These are phyloP conservation scores for Magnusiomyces paraingens DNA, from an alignment of 1,139 yeast genomes.

Conservation along the genomic window DNA sequence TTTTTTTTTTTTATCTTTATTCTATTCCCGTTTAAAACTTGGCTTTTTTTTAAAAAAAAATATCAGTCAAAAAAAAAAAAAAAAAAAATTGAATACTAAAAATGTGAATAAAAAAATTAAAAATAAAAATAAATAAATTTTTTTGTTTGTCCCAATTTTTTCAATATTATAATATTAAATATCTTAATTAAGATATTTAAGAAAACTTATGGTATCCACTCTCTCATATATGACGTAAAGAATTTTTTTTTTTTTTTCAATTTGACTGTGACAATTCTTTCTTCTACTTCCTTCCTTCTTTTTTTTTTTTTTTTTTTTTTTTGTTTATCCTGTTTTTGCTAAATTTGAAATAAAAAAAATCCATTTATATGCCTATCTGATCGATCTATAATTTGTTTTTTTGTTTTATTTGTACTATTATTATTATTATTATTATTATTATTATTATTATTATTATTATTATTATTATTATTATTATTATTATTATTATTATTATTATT, in stretches of 20 bases:
- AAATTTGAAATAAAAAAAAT: no score
- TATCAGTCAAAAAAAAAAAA: not conserved
- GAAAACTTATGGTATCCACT: no score
- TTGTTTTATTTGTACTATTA: not conserved
- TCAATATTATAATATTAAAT: not conserved
- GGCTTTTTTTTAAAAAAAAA: not conserved
- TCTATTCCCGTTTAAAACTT: not conserved
- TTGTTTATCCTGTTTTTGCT: no score
- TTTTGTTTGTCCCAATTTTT: not conserved
- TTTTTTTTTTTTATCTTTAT: not conserved
- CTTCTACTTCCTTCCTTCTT: no score
- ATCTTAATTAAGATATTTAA: no score
- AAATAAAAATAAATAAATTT: not conserved
- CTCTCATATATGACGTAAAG: no score
- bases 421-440: not conserved
- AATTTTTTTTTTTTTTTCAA: no score
- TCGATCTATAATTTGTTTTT: not conserved
- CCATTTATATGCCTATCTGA: no score
- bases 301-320: no score
- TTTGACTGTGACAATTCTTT: no score
- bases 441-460: not conserved
- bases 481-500: not conserved
- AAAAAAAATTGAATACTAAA: no score
- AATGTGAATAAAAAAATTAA: no score
- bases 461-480: not conserved